Conservation (phyloP, 75 land plant species). For the Selaginella moellendorffii region DNA sequence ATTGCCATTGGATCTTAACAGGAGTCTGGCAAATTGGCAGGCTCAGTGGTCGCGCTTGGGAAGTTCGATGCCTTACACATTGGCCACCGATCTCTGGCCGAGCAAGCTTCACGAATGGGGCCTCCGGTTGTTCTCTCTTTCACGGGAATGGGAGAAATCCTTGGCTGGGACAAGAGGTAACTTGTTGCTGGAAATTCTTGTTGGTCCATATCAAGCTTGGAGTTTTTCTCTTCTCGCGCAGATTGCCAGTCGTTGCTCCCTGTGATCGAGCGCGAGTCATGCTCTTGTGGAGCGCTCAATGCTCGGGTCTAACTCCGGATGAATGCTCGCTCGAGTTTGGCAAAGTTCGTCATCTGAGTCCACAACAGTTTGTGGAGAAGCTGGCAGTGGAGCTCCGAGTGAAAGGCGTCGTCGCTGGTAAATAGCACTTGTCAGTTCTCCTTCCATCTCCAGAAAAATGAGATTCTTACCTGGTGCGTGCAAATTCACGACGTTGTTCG, state of each 20-base stretch:
- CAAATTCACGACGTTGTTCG: too few species aligned
- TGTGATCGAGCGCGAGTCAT: slow-evolving; percentile 86
- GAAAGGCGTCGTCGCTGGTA: slow-evolving; percentile 32
- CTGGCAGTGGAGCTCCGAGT: slow-evolving; percentile 51
- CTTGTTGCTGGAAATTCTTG: too few species aligned
- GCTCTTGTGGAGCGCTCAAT: slow-evolving; percentile 56
- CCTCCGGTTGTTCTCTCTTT: slow-evolving; percentile 65
- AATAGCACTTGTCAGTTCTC: too few species aligned
- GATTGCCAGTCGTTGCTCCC: slow-evolving; percentile 80
- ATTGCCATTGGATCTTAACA: too few species aligned
- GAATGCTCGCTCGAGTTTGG: slow-evolving; percentile 66
- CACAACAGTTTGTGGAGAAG: slow-evolving; percentile 78
- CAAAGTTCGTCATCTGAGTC: slow-evolving; percentile 64
- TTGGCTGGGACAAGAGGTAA: slow-evolving; percentile 83
- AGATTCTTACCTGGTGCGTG: too few species aligned
- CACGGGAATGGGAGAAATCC: slow-evolving; percentile 72
- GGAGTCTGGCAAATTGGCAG: slow-evolving; percentile 19
- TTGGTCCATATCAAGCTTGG: too few species aligned
- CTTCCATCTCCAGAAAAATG: too few species aligned
- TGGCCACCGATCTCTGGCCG: slow-evolving; percentile 85
- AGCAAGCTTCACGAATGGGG: slow-evolving; percentile 64
- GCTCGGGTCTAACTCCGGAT: slow-evolving; percentile 42
- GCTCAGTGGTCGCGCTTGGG: slow-evolving; percentile 81
- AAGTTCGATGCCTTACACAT: slow-evolving; percentile 90
- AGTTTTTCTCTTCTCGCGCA: slow-evolving; percentile 12